Evolutionary conservation across 2,329 filamentous ascomycete genomes (phyloP).

Genomic region (Talaromyces sp.): DNA sequence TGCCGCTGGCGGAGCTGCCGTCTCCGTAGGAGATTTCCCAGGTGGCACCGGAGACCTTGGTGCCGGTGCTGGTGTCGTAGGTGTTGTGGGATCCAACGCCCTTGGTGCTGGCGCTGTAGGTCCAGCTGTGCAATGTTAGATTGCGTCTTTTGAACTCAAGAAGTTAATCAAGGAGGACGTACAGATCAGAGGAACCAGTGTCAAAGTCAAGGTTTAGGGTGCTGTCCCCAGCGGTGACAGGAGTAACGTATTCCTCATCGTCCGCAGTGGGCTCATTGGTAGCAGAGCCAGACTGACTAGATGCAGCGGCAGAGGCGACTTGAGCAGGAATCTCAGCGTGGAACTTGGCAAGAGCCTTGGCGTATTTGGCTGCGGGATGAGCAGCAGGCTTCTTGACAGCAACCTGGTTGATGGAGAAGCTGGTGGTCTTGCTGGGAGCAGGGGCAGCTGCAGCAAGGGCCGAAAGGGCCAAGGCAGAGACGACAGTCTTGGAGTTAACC

Average conservation of each 20-base stretch:
- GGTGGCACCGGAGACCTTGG: conserved; percentile 46
- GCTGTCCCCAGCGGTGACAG: conserved; percentile 62
- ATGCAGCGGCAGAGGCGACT: conserved; percentile 12
- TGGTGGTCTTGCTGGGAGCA: conserved; percentile 6
- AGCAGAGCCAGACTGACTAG: conserved; percentile 25
- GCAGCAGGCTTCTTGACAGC: conserved; percentile 9
- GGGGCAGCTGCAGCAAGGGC: conserved; percentile 16
- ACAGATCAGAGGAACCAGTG: conserved; percentile 66
- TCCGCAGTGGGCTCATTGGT: conserved; percentile 42
- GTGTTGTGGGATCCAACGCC: conserved; percentile 52
- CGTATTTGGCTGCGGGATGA: conserved; percentile 16
- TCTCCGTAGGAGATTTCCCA: conserved; percentile 66
- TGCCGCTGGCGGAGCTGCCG: conserved; percentile 58
- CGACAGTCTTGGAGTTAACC: conserved; percentile 18
- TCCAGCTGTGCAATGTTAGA: conserved; percentile 51
- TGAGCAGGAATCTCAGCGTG: conserved; percentile 5
- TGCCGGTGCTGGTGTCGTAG: conserved; percentile 55
- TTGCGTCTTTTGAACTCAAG: background rate
- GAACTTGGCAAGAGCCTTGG: conserved; percentile 16
- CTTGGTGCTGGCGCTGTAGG: conserved; percentile 59
- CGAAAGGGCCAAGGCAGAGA: conserved; percentile 18
- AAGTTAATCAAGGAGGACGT: conserved; percentile 28
- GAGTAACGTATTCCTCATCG: conserved; percentile 58
- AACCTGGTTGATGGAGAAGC: conserved; percentile 18
- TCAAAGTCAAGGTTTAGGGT: conserved; percentile 66